phyloP scores from a whole-genome alignment of 2,329 filamentous ascomycete genomes.

The Achaetomium macrosporum region DNA sequence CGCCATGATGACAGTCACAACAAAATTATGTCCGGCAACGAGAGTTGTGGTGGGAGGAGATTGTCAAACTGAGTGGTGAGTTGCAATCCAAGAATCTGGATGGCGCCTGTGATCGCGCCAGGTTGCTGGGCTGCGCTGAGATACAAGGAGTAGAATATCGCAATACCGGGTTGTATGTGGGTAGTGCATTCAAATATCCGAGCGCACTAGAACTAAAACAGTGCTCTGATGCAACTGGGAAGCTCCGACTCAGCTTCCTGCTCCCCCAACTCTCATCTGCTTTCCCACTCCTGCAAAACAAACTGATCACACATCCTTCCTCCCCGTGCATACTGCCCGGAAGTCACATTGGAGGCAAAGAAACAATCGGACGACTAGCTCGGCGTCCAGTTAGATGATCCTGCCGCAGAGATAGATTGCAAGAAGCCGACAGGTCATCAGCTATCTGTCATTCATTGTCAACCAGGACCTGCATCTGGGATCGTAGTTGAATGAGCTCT shows the following conservation, averaged over 20 bases:
- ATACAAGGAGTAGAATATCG: conserved; percentile 4
- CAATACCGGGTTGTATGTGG: background rate
- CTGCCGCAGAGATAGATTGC: conserved; percentile 4
- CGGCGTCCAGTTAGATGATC: conserved; percentile 4
- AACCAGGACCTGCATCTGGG: conserved; percentile 1
- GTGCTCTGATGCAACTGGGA: conserved; percentile 9
- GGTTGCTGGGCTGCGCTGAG: conserved; percentile 17
- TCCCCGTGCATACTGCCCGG: conserved; percentile 10
- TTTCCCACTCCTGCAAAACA: conserved; percentile 15
- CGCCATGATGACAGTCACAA: conserved; percentile 50
- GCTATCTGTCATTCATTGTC: background rate
- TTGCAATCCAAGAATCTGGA: conserved; percentile 2
- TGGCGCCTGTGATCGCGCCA: conserved; percentile 16
- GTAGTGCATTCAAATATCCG: conserved; percentile 12
- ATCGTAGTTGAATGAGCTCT: conserved; percentile 17
- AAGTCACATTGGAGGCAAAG: conserved; percentile 4
- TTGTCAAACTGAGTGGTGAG: background rate
- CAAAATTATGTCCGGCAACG: background rate
- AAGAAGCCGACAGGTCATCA: background rate
- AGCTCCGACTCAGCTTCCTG: conserved; percentile 18
- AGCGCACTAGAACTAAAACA: background rate
- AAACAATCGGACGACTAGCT: background rate
- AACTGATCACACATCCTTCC: conserved; percentile 13
- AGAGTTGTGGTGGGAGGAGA: background rate
- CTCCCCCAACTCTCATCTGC: conserved; percentile 9